Base-by-base conservation (phyloP, 225 moss, liverwort and hornwort species). In the Marchantia paleacea region DNA sequence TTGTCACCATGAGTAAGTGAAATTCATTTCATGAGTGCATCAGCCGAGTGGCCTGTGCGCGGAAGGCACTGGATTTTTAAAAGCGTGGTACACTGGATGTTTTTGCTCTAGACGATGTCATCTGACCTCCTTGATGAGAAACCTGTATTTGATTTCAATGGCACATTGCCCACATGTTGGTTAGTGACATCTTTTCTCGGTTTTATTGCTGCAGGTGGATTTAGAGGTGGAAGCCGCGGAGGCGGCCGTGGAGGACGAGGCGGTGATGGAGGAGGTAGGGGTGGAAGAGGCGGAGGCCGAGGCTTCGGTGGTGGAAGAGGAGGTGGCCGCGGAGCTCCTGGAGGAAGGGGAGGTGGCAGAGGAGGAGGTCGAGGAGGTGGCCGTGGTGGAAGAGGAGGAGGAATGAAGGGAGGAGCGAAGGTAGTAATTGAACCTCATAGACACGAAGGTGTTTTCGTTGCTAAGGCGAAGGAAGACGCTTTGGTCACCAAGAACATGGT, bases 401-500 rank as follows among this genome's bases (percentile, higher is more conserved):
- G 94, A 53, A 92, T 92, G 90, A 96, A 92, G 81, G 94, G 94
- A 73, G 96, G 96, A 16, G 91, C 96, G 0, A 94, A 94, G 84
- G 96, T 96, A 30, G 85, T 96, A 10, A 87, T 96, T 61, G 96
- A 96, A 81, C 96, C 94, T 12, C 96, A 96, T 79, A 85, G 96
- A 1, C 96, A 96, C 47, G 94, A 94, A 71, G 96, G 96, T 7
- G 96, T 96, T 51, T 96, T 96, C 66, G 90, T 96, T 2, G 96
- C 94, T 6, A 96, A 94, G 84, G 96, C 86, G 0, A 96, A 96
- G 82, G 96, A 96, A 53, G 96, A 96, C 81, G 96, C 96, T 11
- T 83, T 96, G 62, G 96, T 94, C 8, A 96, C 96, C 24, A 96
- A 89, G 87, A 96, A 96, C 31, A 69, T 96, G 78, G 96, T 93